phyloP scores from a whole-genome alignment of 805 yeast genomes.

The Naumovozyma baii region DNA sequence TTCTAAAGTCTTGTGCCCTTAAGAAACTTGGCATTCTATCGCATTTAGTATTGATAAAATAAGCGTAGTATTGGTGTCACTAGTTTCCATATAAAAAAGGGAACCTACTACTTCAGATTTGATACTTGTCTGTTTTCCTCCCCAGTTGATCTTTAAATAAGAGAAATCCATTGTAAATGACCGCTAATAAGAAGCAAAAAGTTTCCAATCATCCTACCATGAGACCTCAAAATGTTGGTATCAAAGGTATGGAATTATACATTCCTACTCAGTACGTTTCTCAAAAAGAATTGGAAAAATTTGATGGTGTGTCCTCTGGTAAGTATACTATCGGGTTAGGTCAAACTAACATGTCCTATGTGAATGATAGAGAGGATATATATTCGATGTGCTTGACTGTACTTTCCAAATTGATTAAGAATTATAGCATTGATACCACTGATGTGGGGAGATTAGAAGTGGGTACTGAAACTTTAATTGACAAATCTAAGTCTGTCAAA shows the following conservation, averaged over 20 bases:
- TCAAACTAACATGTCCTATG: conserved; percentile 96
- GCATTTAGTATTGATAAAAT: no score
- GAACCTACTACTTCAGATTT: no score
- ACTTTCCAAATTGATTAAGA: conserved; percentile 60
- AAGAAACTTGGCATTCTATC: background rate
- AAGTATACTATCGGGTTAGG: conserved; percentile 98
- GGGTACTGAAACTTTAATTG: conserved; percentile 94
- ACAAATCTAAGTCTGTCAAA: conserved; percentile 94
- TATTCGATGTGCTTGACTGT: conserved; percentile 93
- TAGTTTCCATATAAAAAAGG: no score
- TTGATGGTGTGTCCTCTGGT: conserved; percentile 82
- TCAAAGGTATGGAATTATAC: conserved; percentile 90
- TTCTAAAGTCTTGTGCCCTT: background rate
- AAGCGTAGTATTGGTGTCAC: no score
- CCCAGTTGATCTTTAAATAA: background rate
- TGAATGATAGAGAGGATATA: conserved; percentile 94
- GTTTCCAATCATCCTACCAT: conserved; percentile 14
- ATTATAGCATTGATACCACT: conserved; percentile 73
- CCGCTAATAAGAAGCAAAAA: conserved; percentile 26
- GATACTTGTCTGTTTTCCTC: no score
- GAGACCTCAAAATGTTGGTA: conserved; percentile 81
- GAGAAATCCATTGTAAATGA: conserved; percentile 12
- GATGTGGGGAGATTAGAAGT: conserved; percentile 91
- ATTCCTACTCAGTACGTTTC: conserved; percentile 76
- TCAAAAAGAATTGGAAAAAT: conserved; percentile 79